phyloP scores from a whole-genome alignment of 345 rosid species.

The Pelargonium nanum region DNA sequence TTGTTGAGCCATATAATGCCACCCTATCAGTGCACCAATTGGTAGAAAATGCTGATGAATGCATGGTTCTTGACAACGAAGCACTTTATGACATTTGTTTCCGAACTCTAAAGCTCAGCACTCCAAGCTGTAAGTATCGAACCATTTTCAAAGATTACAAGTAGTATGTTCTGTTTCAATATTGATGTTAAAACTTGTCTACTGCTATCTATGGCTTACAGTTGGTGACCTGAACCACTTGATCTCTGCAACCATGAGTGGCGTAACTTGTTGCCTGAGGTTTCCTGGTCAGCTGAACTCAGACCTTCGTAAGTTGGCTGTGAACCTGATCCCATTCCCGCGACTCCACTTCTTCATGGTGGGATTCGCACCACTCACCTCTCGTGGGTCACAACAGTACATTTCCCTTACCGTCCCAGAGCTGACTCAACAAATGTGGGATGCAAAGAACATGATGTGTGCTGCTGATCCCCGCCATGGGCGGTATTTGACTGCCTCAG shows the following conservation, averaged over 20 bases:
- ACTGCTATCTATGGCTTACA: neutral
- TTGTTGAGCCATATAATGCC: conserved; percentile 10
- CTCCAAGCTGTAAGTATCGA: conserved; percentile 5
- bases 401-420: conserved; percentile 7
- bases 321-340: conserved; percentile 10
- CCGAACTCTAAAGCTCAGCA: conserved; percentile 8
- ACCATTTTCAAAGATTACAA: neutral
- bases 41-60: conserved; percentile 9
- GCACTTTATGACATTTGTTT: conserved; percentile 8
- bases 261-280: conserved; percentile 11
- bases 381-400: conserved; percentile 10
- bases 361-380: conserved; percentile 6
- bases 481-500: too few relatives aligned
- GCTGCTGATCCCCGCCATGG: too few relatives aligned
- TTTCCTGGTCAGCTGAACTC: conserved; percentile 10
- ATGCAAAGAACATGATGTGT: too few relatives aligned
- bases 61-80: too few relatives aligned
- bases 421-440: conserved; percentile 12
- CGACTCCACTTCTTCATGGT: conserved; percentile 10
- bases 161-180: neutral
- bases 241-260: conserved; percentile 8
- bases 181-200: too few relatives aligned
- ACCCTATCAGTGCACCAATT: conserved; percentile 8
- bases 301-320: conserved; percentile 7
- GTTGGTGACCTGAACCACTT: conserved; percentile 10